phyloP scores from a whole-genome alignment of 306 rosid species.

The Clitoria ternatea region DNA sequence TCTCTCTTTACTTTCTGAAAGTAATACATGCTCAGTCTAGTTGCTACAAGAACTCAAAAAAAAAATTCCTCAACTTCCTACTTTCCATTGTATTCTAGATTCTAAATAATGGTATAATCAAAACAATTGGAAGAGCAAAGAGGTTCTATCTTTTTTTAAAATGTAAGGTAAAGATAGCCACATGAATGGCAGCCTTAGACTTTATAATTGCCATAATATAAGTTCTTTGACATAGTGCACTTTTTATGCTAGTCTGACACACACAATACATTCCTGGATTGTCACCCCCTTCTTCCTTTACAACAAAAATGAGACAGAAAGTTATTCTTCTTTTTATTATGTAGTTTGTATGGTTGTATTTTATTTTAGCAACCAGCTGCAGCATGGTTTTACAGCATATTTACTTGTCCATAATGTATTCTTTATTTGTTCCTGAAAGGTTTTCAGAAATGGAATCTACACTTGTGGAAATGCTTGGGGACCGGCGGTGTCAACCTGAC shows the following conservation, averaged over 20 bases:
- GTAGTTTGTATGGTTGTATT: background rate
- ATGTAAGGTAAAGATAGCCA: background rate
- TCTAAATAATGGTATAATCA: background rate
- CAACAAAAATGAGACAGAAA: background rate
- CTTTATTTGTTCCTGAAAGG: conserved; percentile 40
- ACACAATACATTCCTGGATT: background rate
- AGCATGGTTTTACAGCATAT: conserved; percentile 6
- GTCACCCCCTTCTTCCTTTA: background rate
- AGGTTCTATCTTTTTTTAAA: background rate
- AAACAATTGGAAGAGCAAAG: background rate
- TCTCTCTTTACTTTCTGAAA: conserved; percentile 20
- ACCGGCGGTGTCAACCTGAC: conserved; percentile 65
- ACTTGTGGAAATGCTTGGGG: conserved; percentile 72
- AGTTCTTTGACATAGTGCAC: background rate
- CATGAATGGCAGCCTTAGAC: background rate
- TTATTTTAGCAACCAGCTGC: conserved; percentile 32
- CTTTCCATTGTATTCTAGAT: background rate
- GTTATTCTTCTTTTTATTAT: background rate
- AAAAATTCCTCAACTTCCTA: background rate
- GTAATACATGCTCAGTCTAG: conserved; percentile 28
- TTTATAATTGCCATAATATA: background rate
- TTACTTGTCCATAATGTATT: conserved; percentile 24
- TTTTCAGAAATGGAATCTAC: conserved; percentile 85
- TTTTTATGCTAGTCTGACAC: background rate
- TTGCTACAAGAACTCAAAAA: conserved; percentile 27